Evolutionary conservation across 1,284 basidiomycete genomes (phyloP).

Genomic region (Irpex rosettiformis): DNA sequence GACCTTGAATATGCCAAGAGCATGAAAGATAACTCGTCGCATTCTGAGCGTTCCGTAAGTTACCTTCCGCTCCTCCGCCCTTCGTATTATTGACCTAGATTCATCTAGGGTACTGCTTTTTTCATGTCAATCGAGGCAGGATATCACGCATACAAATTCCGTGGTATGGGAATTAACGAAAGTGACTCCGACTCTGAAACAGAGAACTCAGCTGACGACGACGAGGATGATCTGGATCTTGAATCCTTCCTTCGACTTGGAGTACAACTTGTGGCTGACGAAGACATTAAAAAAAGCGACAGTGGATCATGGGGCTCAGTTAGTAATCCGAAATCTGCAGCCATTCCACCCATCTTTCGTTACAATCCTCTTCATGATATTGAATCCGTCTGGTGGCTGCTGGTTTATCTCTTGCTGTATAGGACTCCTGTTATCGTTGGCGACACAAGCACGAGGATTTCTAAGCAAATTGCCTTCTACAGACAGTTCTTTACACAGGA

Average conservation of each 20-base stretch:
- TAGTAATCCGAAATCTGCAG: background rate
- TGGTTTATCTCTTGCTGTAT: background rate
- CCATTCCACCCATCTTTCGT: background rate
- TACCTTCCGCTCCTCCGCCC: background rate
- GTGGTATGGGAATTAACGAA: background rate
- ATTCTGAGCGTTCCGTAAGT: background rate
- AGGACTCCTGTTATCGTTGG: background rate
- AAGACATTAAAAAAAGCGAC: no score
- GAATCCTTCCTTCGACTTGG: no score
- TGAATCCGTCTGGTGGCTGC: background rate
- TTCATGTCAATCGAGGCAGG: background rate
- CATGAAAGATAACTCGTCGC: background rate
- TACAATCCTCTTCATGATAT: background rate
- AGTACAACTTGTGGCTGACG: no score
- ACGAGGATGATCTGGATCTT: no score
- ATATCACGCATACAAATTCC: background rate
- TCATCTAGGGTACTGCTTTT: background rate
- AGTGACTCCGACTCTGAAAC: no score
- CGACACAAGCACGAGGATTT: background rate
- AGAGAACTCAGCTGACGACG: no score
- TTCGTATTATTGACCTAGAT: background rate
- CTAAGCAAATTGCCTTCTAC: background rate
- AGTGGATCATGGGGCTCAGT: no score
- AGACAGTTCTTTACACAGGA: background rate
- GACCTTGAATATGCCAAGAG: background rate